A percentile compares a stretch with the other conserved stretches of the same genome.
Conservation (phyloP, 345 rosid genomes). For the Ceriops zippeliana region DNA sequence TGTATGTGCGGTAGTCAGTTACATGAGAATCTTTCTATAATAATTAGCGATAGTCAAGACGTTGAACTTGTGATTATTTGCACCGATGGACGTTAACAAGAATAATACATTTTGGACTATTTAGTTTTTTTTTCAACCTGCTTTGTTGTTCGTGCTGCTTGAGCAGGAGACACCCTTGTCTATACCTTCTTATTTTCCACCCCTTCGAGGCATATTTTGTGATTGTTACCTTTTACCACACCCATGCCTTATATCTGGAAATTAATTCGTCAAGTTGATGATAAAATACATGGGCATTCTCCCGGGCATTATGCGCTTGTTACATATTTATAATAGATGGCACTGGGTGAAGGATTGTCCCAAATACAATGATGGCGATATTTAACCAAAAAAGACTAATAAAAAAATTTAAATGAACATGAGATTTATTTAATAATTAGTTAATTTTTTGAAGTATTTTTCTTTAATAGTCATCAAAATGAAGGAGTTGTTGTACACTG, state of each 20-base stretch:
- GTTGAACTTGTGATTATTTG: conserved; percentile 27
- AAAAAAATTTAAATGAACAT: too few relatives aligned
- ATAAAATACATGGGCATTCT: too few relatives aligned
- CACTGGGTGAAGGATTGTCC: too few relatives aligned
- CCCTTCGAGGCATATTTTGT: conserved; percentile 7
- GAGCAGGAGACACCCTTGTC: conserved; percentile 17
- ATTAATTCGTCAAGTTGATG: too few relatives aligned
- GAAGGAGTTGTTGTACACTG: too few relatives aligned
- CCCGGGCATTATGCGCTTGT: too few relatives aligned
- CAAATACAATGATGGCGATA: too few relatives aligned
- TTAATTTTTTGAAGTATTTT: too few relatives aligned
- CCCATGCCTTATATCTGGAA: background rate
- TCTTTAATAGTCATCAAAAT: too few relatives aligned
- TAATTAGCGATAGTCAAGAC: conserved; percentile 27
- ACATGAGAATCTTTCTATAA: conserved; percentile 48
- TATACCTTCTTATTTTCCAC: background rate
- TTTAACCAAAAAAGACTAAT: too few relatives aligned
- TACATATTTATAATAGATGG: too few relatives aligned
- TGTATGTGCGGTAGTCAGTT: conserved; percentile 45
- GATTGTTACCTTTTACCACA: conserved; percentile 14
- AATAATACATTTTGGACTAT: conserved; percentile 29
- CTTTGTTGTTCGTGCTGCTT: conserved; percentile 10
- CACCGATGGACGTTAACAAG: conserved; percentile 24
- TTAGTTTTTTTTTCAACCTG: background rate
- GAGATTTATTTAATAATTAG: too few relatives aligned